Percentiles rank a stretch among this genome's conserved stretches.
Conservation (phyloP, 352 stramenopile genomes). For the Thalassiosira oceanica region DNA sequence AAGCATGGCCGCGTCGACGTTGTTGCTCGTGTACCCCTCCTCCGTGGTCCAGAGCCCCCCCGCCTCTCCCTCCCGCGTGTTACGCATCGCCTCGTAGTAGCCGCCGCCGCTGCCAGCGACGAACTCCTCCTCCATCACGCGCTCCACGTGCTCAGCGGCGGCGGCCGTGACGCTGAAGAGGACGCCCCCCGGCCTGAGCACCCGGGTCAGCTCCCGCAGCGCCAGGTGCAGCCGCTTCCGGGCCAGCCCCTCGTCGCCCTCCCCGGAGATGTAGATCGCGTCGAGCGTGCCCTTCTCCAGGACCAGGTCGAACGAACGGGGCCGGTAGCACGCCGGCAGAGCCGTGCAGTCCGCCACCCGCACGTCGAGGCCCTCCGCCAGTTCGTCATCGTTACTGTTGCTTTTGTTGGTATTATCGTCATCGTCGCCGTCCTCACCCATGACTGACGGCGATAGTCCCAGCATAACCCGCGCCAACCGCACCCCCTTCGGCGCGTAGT, state of each 20-base stretch:
- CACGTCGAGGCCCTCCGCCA: constrained; percentile 31
- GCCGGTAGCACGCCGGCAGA: constrained; percentile 48
- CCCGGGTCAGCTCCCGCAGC: constrained; percentile 47
- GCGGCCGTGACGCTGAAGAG: constrained; percentile 59
- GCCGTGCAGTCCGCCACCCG: constrained; percentile 52
- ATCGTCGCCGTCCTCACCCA: too few species aligned
- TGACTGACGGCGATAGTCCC: constrained; percentile 13
- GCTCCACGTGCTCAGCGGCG: constrained; percentile 41
- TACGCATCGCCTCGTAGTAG: too few species aligned
- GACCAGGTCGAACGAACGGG: constrained; percentile 55
- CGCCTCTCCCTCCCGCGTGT: too few species aligned
- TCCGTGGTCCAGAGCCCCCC: constrained; percentile 50
- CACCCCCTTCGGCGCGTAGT: constrained; percentile 66
- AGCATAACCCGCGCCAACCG: constrained; percentile 44
- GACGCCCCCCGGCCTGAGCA: constrained; percentile 51
- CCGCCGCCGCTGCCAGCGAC: constrained; percentile 27
- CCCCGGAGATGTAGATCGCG: constrained; percentile 58
- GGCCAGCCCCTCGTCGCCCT: constrained; percentile 42
- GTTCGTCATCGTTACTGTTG: constrained; percentile 20
- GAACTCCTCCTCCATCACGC: constrained; percentile 13
- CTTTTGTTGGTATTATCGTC: too few species aligned
- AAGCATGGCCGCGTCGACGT: constrained; percentile 60
- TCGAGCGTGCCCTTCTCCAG: constrained; percentile 73
- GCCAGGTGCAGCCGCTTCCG: constrained; percentile 48
- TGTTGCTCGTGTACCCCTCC: constrained; percentile 71